Conservation (phyloP, 805 yeast genomes). For the Tetrapisispora pingtungensis region DNA sequence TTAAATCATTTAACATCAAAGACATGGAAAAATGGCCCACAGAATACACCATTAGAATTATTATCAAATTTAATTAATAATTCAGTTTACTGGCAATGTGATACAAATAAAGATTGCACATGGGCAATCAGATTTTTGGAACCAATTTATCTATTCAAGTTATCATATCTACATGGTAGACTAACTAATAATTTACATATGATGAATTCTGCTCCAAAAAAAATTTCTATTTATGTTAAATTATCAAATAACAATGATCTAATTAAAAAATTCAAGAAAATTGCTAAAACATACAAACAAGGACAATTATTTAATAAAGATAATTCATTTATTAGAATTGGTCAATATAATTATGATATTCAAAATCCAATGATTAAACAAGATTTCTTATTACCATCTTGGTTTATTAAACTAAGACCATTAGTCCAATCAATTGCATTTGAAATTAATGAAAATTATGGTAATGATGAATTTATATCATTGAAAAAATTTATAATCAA, state of each 20-base stretch:
- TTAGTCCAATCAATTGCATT: conserved; percentile 28
- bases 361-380: conserved; percentile 20
- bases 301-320: conserved; percentile 16
- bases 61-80: conserved; percentile 13
- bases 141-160: conserved; percentile 31
- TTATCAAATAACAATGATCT: conserved; percentile 3
- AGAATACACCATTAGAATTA: conserved; percentile 20
- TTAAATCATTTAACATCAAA: conserved; percentile 30
- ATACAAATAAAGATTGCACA: conserved; percentile 20
- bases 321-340: conserved; percentile 20
- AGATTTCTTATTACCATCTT: conserved; percentile 22
- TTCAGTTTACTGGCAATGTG: conserved; percentile 28
- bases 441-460: conserved; percentile 28
- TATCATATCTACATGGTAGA: conserved; percentile 31
- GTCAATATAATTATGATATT: conserved; percentile 22
- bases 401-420: conserved; percentile 24
- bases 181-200: conserved; percentile 30
- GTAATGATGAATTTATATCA: conserved; percentile 30
- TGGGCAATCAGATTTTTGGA: conserved; percentile 32
- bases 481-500: conserved; percentile 33
- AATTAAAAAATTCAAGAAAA: conserved; percentile 5
- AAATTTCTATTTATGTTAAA: conserved; percentile 20
- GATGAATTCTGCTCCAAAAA: conserved; percentile 33
- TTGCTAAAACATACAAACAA: conserved; percentile 12
- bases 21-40: conserved; percentile 23